Base-by-base conservation (phyloP, 257 asterid species). In the Lycium barbarum region DNA sequence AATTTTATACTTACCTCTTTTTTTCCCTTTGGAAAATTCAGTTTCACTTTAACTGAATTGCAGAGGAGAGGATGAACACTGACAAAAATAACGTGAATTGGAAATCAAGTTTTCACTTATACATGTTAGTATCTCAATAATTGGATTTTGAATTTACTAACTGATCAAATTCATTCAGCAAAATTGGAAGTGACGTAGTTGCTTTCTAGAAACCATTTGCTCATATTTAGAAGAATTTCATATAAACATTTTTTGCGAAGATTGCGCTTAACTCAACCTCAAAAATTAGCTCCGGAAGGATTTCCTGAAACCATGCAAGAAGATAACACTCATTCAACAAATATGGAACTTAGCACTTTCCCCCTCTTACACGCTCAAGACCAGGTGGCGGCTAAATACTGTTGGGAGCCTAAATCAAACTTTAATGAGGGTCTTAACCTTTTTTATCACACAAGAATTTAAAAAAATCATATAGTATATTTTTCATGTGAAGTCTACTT, bases 51-150 rank as follows among this genome's bases (percentile, higher is more conserved):
- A 53, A 78, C 82, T 13, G 15, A 51, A 33, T 33, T 78, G 49
- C 33, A 14, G 63, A 26, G 43, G 8, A 17, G 53, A 51, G 65
- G 82, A 78, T 5, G 9, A 26, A 3, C 49, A 51, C 65, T 26
- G 82, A 78, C 15, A 78, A 26, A 78, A 78, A 51, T 51, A 76
- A 53, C 15, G 65, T 78, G 65, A 53, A 78, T 26, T 53, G 49
- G n/a, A 20, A 76, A 53, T 33, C 62, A 78, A 26, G 5, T 53
- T 76, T 51, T 72, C 57, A 72, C 80, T 43, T 17, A 4, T 40
- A 43, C 33, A 71, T 71, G 36, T 51, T 51, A 51, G 81, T 76
- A 65, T 74, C 83, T 79, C 73, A 86, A 82, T 38, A 38, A 51
- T 68, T 38, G 33, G 33, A 38, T 17, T 38, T 38, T 38, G 7